phyloP scores from a whole-genome alignment of 371 early-diverging fungal genomes.

The Apophysomyces sp. region DNA sequence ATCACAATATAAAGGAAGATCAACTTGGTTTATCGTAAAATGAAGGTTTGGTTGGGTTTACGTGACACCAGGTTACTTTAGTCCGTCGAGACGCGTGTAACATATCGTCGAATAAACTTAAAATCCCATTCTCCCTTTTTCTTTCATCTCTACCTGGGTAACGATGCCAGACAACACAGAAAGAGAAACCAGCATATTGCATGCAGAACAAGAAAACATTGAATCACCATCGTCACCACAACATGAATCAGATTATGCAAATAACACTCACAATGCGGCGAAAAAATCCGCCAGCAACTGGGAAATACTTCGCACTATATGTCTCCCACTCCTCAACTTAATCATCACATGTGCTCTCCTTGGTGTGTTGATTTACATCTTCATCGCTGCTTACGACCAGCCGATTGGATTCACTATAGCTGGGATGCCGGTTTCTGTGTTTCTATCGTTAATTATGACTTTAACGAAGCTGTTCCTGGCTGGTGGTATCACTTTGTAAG shows the following conservation, averaged over 20 bases:
- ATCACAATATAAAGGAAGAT: too few relatives aligned
- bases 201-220: background rate
- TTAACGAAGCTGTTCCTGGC: constrained; percentile 18
- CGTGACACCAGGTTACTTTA: too few relatives aligned
- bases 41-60: too few relatives aligned
- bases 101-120: too few relatives aligned
- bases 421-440: constrained; percentile 17
- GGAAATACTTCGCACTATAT: background rate
- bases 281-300: background rate
- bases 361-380: constrained; percentile 13
- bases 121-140: too few relatives aligned
- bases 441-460: constrained; percentile 20
- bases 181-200: background rate
- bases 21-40: too few relatives aligned
- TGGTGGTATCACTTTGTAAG: constrained; percentile 31
- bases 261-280: background rate
- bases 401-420: constrained; percentile 15
- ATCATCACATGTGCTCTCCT: background rate
- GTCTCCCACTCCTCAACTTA: constrained; percentile 9
- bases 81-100: too few relatives aligned
- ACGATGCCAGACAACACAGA: too few relatives aligned
- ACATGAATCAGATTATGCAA: background rate
- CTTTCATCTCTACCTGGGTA: too few relatives aligned
- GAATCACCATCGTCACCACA: background rate
- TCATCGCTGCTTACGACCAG: constrained; percentile 20